Percentiles rank a stretch among this genome's conserved stretches.
Conservation (phyloP, 352 stramenopile genomes). For the Pythium angustatum region DNA sequence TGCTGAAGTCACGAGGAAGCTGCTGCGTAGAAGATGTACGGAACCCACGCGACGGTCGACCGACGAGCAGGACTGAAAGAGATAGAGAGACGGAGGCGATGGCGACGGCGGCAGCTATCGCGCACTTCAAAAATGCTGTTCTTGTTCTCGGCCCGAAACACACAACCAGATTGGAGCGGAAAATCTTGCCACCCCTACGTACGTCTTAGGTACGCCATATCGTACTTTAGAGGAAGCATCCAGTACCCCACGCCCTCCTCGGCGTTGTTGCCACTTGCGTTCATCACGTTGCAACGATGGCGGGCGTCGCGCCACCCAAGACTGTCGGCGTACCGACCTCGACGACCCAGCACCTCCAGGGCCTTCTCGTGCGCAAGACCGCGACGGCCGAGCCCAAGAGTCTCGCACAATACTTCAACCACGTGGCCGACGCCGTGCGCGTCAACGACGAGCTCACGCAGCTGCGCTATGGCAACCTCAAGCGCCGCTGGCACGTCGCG, state of each 20-base stretch:
- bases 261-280: too few relatives aligned
- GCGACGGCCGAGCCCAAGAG: constrained; percentile 52
- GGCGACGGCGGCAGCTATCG: neutral
- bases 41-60: neutral
- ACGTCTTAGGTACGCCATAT: constrained; percentile 4
- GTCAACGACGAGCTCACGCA: constrained; percentile 57
- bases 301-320: constrained; percentile 22
- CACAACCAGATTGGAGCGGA: neutral
- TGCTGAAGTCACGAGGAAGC: constrained; percentile 22
- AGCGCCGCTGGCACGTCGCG: constrained; percentile 57
- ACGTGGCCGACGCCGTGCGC: constrained; percentile 59
- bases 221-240: constrained; percentile 11
- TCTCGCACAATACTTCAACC: constrained; percentile 69
- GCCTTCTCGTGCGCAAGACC: constrained; percentile 57
- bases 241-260: too few relatives aligned
- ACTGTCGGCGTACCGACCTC: constrained; percentile 31
- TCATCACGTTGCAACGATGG: constrained; percentile 3
- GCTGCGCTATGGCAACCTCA: constrained; percentile 62
- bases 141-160: neutral
- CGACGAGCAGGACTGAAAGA: neutral
- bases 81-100: neutral
- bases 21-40: neutral
- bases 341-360: constrained; percentile 62
- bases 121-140: constrained; percentile 10
- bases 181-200: neutral